These are phyloP conservation scores for Poa pratensis DNA, from an alignment of 176 grass and related monocot species.

Conservation along the genomic window DNA sequence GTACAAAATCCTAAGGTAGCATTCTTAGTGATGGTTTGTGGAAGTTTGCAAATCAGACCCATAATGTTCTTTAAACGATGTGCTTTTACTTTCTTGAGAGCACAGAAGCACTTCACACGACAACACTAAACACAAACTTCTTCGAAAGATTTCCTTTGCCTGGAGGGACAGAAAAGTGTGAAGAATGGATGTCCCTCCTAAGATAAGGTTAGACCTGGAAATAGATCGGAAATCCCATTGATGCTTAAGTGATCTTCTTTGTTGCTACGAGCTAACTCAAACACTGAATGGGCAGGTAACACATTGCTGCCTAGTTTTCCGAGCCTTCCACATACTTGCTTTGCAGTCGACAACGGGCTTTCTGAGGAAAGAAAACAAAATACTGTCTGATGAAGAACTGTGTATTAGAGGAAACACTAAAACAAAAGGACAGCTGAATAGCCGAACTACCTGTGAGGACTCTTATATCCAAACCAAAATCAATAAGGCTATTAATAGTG, in stretches of 20 bases:
- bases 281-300: conserved; percentile 40
- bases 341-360: conserved; percentile 41
- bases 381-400: conserved; percentile 26
- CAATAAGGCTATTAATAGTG: conserved; percentile 39
- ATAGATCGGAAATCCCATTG: conserved; percentile 40
- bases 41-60: not conserved
- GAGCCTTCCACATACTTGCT: conserved; percentile 53
- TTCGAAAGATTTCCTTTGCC: conserved; percentile 9
- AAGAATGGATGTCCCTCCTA: not conserved
- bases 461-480: conserved; percentile 48
- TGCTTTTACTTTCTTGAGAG: not conserved
- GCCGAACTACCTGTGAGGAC: conserved; percentile 46
- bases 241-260: conserved; percentile 45
- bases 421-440: conserved; percentile 12
- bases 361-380: conserved; percentile 40
- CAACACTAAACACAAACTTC: conserved; percentile 34
- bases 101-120: not conserved
- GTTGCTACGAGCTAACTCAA: conserved; percentile 40
- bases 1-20: conserved; percentile 5
- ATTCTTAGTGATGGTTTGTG: not conserved
- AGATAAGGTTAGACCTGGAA: conserved; percentile 47
- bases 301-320: conserved; percentile 56
- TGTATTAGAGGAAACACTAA: conserved; percentile 21
- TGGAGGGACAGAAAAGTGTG: not conserved
- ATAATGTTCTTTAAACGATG: not conserved